A percentile compares a stretch with the other conserved stretches of the same genome.
These are phyloP conservation scores for Reutealis trisperma DNA, from an alignment of 345 rosid genomes.

Conservation along the genomic window DNA sequence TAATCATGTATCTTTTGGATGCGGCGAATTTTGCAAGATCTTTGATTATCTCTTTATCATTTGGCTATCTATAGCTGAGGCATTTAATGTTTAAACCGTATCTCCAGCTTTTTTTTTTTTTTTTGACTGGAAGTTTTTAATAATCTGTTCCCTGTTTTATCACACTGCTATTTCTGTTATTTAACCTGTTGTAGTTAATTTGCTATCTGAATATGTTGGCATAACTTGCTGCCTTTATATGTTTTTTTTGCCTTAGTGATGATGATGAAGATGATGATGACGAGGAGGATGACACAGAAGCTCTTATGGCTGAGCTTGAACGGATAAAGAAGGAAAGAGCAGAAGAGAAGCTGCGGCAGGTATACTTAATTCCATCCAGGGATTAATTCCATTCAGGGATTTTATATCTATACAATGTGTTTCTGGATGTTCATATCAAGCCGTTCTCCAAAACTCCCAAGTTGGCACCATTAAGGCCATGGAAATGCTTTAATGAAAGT, in stretches of 20 bases:
- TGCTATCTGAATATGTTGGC: not conserved
- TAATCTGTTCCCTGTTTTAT: not conserved
- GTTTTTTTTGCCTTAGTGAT: slow-evolving; percentile 20
- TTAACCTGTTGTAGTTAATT: not conserved
- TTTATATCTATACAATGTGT: not conserved
- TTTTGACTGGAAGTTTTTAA: too few species aligned
- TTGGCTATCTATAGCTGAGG: not conserved
- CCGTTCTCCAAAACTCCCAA: not conserved
- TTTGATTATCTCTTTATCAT: not conserved
- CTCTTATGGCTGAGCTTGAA: slow-evolving; percentile 94
- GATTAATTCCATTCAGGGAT: slow-evolving; percentile 1
- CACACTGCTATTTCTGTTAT: not conserved
- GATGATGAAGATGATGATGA: slow-evolving; percentile 61
- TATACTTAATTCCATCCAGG: slow-evolving; percentile 27
- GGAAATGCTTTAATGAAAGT: not conserved
- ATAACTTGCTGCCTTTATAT: slow-evolving; percentile 1
- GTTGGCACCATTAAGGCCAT: not conserved
- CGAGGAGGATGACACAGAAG: slow-evolving; percentile 85
- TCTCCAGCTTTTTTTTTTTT: too few species aligned
- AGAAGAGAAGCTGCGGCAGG: slow-evolving; percentile 86
- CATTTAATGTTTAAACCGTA: not conserved
- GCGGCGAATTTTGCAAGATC: not conserved
- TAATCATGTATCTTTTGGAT: not conserved
- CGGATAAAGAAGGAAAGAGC: slow-evolving; percentile 91
- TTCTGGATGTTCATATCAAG: not conserved